Evolutionary conservation across 2,329 filamentous ascomycete genomes (phyloP).

Genomic region (Metarhizium rileyi): DNA sequence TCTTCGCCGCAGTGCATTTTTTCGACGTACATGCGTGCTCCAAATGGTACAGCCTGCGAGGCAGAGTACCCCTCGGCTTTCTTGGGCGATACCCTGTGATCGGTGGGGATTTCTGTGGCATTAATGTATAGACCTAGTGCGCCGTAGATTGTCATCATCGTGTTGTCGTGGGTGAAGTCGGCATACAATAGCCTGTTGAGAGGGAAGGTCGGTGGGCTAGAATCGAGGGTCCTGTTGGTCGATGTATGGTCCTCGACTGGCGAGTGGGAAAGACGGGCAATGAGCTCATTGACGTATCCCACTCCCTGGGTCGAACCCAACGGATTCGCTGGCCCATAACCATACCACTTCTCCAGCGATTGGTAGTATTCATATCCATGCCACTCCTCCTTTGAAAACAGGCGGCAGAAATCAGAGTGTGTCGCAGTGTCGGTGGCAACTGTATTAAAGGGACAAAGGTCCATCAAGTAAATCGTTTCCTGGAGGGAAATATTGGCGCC

Average conservation of each 20-base stretch:
- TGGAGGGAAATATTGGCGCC: conserved; percentile 53
- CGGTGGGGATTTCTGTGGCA: conserved; percentile 44
- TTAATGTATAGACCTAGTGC: conserved; percentile 70
- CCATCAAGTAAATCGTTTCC: conserved; percentile 69
- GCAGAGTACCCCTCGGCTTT: conserved; percentile 61
- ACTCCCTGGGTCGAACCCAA: conserved; percentile 79
- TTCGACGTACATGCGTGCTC: conserved; percentile 73
- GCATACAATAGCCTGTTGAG: conserved; percentile 62
- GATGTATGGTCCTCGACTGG: conserved; percentile 64
- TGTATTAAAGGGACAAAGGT: conserved; percentile 78
- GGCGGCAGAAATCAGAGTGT: conserved; percentile 61
- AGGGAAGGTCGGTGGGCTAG: conserved; percentile 60
- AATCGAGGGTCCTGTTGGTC: conserved; percentile 70
- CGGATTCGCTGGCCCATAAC: conserved; percentile 64
- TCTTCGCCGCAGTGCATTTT: conserved; percentile 59
- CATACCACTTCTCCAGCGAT: conserved; percentile 76
- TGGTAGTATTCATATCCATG: conserved; percentile 70
- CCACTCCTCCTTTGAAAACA: conserved; percentile 72
- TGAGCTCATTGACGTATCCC: conserved; percentile 79
- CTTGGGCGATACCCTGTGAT: conserved; percentile 36
- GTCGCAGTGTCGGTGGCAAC: conserved; percentile 45
- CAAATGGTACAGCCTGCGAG: conserved; percentile 76
- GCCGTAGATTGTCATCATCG: conserved; percentile 66
- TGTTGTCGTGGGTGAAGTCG: conserved; percentile 89
- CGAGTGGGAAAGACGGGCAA: conserved; percentile 63